Percentiles rank a stretch among this genome's conserved stretches.
Conservation (phyloP, 139 green algal genomes). For the Volvox reticuliferus region DNA sequence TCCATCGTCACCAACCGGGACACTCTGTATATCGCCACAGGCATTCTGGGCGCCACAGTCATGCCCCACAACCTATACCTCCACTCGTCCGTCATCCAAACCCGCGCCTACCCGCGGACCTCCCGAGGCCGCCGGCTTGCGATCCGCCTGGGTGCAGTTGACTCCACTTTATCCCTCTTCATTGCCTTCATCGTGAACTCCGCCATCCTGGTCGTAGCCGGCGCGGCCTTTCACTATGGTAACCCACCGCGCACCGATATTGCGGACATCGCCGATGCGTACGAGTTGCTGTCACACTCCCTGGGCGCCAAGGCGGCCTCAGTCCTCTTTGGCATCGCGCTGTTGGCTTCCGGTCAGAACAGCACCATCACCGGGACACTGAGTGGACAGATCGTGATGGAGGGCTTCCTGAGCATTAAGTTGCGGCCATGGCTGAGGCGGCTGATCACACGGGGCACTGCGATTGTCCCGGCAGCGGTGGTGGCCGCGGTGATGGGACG, state of each 20-base stretch:
- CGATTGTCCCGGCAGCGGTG: constrained; percentile 69
- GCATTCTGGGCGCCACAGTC: constrained; percentile 73
- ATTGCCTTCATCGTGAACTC: constrained; percentile 81
- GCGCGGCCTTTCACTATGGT: constrained; percentile 68
- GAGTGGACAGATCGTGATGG: constrained; percentile 72
- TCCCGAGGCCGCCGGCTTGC: constrained; percentile 57
- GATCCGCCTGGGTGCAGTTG: constrained; percentile 66
- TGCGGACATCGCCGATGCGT: constrained; percentile 64
- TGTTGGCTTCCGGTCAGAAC: constrained; percentile 69
- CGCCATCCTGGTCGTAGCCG: constrained; percentile 76
- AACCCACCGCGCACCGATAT: constrained; percentile 15
- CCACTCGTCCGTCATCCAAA: constrained; percentile 73
- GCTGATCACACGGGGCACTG: constrained; percentile 61
- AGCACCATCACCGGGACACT: constrained; percentile 69
- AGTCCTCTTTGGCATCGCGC: constrained; percentile 67
- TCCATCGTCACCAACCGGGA: constrained; percentile 54
- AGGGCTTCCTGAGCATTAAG: constrained; percentile 70
- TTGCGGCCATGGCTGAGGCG: constrained; percentile 63
- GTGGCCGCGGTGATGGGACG: constrained; percentile 72
- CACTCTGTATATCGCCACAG: constrained; percentile 65
- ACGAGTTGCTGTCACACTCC: constrained; percentile 63
- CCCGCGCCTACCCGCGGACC: constrained; percentile 66
- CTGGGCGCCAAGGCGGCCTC: constrained; percentile 65
- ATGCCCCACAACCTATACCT: constrained; percentile 82
- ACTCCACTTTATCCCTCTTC: constrained; percentile 67